A percentile compares a stretch with the other conserved stretches of the same genome.
Evolutionary conservation across 2,329 filamentous ascomycete species (phyloP).

Genomic region (Pseudogymnoascus destructans): DNA sequence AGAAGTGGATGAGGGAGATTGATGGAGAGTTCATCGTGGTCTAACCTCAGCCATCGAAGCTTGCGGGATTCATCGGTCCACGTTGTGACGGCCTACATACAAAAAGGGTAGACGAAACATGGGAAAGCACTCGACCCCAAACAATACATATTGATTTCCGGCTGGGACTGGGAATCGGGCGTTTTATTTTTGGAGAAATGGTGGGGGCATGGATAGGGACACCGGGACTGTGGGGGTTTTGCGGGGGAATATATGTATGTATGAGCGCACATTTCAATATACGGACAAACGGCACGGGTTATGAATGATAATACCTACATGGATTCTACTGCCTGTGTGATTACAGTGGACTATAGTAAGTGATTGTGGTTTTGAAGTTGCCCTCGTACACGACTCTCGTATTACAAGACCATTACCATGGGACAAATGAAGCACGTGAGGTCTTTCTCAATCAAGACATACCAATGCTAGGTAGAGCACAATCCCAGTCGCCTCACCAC

Average conservation of each 20-base stretch:
- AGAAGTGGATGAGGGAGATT: constrained; percentile 6
- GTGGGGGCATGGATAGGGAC: neutral
- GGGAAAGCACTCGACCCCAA: neutral
- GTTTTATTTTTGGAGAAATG: neutral
- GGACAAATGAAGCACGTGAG: neutral
- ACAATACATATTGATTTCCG: neutral
- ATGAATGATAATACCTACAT: neutral
- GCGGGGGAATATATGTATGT: neutral
- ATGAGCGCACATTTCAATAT: constrained; percentile 3
- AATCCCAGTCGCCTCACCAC: neutral
- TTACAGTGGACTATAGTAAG: neutral
- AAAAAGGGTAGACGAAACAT: neutral
- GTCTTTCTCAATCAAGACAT: neutral
- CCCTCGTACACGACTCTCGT: neutral
- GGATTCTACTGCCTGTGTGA: neutral
- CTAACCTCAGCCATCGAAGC: neutral
- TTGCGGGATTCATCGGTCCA: neutral
- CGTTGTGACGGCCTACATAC: neutral
- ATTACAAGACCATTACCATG: neutral
- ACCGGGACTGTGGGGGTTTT: neutral
- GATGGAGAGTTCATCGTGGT: constrained; percentile 8
- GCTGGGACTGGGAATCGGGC: neutral
- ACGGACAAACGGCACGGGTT: neutral
- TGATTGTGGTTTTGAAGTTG: neutral
- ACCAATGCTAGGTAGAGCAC: neutral